Conservation (phyloP, 805 yeast genomes). For the Metschnikowia matae region DNA sequence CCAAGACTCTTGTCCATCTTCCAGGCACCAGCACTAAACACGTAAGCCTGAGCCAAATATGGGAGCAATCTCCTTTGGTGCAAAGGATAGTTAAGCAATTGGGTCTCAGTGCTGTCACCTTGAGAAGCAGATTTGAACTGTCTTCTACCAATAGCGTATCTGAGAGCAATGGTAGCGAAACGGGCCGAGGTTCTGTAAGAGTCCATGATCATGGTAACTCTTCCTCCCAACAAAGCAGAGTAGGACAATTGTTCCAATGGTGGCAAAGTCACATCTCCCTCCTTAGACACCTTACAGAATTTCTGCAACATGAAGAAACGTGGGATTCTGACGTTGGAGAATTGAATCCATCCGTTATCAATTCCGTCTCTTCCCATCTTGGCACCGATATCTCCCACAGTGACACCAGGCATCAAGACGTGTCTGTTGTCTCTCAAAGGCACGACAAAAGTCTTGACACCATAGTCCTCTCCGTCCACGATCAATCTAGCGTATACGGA, state of each 20-base stretch:
- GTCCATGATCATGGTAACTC: constrained; percentile 21
- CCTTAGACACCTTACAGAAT: constrained; percentile 16
- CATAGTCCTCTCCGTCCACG: constrained; percentile 20
- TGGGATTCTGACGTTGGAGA: constrained; percentile 19
- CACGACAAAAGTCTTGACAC: constrained; percentile 21
- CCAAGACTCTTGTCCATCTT: constrained; percentile 14
- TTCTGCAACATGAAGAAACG: constrained; percentile 21
- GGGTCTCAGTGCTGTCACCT: constrained; percentile 20
- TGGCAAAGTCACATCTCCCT: constrained; percentile 18
- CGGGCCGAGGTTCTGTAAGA: constrained; percentile 19
- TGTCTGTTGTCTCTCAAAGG: constrained; percentile 20
- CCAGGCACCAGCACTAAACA: constrained; percentile 18
- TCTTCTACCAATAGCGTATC: constrained; percentile 21
- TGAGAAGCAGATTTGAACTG: constrained; percentile 21
- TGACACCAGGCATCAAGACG: constrained; percentile 19
- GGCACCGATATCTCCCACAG: constrained; percentile 22
- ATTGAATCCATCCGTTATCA: constrained; percentile 23
- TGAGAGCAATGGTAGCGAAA: constrained; percentile 18
- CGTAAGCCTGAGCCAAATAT: constrained; percentile 20
- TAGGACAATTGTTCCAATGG: constrained; percentile 20
- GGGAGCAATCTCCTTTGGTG: constrained; percentile 21
- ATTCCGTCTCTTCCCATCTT: constrained; percentile 24
- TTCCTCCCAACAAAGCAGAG: constrained; percentile 20
- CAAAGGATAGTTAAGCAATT: constrained; percentile 21
- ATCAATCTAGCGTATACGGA: constrained; percentile 19